phyloP scores from a whole-genome alignment of 2,329 filamentous ascomycete genomes.

The Blastomyces silverae region DNA sequence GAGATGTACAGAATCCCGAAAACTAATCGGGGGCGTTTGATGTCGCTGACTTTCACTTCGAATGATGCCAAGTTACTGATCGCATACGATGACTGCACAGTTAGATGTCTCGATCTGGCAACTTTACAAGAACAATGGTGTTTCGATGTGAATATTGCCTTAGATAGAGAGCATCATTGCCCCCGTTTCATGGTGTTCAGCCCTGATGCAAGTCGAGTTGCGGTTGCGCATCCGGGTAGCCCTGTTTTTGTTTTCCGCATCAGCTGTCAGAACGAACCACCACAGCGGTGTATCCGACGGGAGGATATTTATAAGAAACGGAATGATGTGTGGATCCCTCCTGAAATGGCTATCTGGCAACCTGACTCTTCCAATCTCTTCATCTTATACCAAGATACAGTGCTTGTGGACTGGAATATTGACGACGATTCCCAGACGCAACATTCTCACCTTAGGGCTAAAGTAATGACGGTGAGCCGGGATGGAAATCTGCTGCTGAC shows the following conservation, averaged over 20 bases:
- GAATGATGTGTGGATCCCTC: constrained; percentile 8
- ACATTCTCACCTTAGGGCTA: constrained; percentile 21
- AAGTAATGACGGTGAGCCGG: constrained; percentile 23
- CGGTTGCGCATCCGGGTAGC: constrained; percentile 22
- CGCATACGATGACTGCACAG: constrained; percentile 15
- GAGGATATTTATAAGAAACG: constrained; percentile 10
- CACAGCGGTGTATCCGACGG: constrained; percentile 14
- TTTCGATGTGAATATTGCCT: constrained; percentile 14
- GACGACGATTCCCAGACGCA: constrained; percentile 12
- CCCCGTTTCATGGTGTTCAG: constrained; percentile 21
- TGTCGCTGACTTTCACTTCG: constrained; percentile 21
- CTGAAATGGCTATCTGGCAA: constrained; percentile 16
- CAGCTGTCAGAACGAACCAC: constrained; percentile 3
- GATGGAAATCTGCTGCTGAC: constrained; percentile 27
- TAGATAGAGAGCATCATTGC: constrained; percentile 13
- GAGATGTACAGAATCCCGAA: constrained; percentile 17
- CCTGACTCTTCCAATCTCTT: constrained; percentile 12
- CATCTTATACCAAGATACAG: constrained; percentile 18
- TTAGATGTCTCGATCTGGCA: constrained; percentile 16
- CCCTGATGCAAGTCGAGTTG: constrained; percentile 19
- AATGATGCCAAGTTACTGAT: constrained; percentile 19
- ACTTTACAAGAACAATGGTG: constrained; percentile 12
- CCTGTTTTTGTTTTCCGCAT: constrained; percentile 22
- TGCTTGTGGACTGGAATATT: constrained; percentile 16
- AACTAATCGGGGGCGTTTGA: constrained; percentile 16